Conservation (phyloP, 768 basidiomycete genomes). For the Sporobolomyces pararoseus region DNA sequence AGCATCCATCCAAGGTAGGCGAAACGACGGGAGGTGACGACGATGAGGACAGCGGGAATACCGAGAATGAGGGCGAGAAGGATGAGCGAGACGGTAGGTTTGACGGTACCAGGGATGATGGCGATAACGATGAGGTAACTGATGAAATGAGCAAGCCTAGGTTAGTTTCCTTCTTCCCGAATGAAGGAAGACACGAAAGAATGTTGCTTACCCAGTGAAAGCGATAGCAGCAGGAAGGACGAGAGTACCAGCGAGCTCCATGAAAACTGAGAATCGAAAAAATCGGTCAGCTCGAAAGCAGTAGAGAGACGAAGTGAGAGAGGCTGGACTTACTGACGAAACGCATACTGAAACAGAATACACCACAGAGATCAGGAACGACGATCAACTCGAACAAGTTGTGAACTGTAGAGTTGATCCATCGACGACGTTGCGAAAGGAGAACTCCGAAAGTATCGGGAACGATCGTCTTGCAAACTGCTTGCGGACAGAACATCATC, state of each 20-base stretch:
- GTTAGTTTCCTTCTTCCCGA: too few relatives aligned
- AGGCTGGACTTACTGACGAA: slow-evolving; percentile 58
- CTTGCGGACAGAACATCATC: slow-evolving; percentile 97
- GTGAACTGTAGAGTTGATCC: slow-evolving; percentile 99
- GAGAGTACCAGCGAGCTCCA: slow-evolving; percentile 94
- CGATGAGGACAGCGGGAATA: slow-evolving; percentile 89
- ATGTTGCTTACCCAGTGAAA: slow-evolving; percentile 59
- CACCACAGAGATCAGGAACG: slow-evolving; percentile 96
- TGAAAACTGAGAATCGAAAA: slow-evolving; percentile 55
- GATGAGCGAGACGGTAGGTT: slow-evolving; percentile 77
- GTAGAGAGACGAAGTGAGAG: neutral
- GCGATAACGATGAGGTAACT: slow-evolving; percentile 69
- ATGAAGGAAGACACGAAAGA: neutral
- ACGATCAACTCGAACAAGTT: slow-evolving; percentile 91
- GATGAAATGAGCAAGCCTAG: neutral
- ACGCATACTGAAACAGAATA: slow-evolving; percentile 99
- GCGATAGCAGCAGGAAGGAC: slow-evolving; percentile 95
- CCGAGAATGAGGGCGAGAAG: slow-evolving; percentile 91
- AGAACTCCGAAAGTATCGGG: slow-evolving; percentile 93
- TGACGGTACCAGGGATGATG: slow-evolving; percentile 71
- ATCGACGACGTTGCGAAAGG: slow-evolving; percentile 91
- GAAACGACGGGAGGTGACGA: slow-evolving; percentile 89
- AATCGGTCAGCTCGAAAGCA: neutral
- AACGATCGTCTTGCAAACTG: slow-evolving; percentile 97
- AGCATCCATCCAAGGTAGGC: slow-evolving; percentile 82